Base-by-base conservation (phyloP, 208 protist species). In the Acanthamoeba royreba region DNA sequence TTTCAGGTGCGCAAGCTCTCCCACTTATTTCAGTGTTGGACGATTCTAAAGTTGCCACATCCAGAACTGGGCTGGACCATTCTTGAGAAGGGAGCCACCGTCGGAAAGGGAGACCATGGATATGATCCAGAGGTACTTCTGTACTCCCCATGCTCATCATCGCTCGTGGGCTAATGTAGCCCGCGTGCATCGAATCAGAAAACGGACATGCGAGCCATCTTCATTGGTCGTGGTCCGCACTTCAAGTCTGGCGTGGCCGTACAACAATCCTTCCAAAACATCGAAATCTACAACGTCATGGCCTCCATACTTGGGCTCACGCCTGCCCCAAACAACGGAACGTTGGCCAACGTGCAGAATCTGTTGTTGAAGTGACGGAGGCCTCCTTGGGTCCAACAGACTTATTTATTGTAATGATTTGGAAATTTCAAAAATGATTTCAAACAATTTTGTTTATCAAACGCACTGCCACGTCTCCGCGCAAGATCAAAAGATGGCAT, bases 261-360 rank as follows among this genome's bases (percentile, higher is more conserved):
- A 22, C 61, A 33, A 22, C 28, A 83, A 31, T 40, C 69, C 31
- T 93, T 93, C 42, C 38, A 52, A 63, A 93, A 93, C 69, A 81
- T 93, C 58, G 38, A 93, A 13, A 22, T 93, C 42, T 93, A 93
- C 88, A 42, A 42, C 66, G 13, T 93, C 38, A 74, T 93, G 31
- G 58, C 88, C 35, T 31, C 33, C 40, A 93, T 93, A 17, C 33
- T 93, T 35, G 35, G 45, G 22, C 88, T 93, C 4, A 45, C 13
- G 5, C 88, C 88, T 19, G 58, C 69, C 33, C 15, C 35, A 35
- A 93, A 74, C 42, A 93, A 93, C 61, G 88, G 88, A 25, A 86
- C 77, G 15, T 40, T 86, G 28, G 46, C 45, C 17, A 38, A 86
- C 45, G 77, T 86, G 2, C 17, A 49, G 43, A 22, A 25, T 13